Base-by-base conservation (phyloP, 768 basidiomycete genomes). In the Dentipellis fragilis region DNA sequence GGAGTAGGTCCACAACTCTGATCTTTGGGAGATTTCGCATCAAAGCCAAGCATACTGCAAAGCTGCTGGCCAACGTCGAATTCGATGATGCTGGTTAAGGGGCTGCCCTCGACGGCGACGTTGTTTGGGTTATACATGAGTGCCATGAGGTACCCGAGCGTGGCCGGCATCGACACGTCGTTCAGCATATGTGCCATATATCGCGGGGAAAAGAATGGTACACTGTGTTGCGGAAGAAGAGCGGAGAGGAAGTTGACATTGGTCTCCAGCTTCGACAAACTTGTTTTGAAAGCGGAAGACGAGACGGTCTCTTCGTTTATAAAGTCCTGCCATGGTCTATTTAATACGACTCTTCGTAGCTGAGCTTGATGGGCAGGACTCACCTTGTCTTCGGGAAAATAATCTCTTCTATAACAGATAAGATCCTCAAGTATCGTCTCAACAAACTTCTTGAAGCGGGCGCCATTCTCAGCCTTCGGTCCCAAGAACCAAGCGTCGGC, bases 111-210 rank as follows among this genome's bases (percentile, higher is more conserved):
- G 21, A 67, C 63, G 7, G 74, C 69, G 51, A 74, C 70, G 59
- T 78, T 76, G 65, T 78, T 77, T 7, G 69, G 75, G 58, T 78
- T 78, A 60, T 67, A 60, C 51, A 69, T 52, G 36, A 66, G 55
- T 10, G 60, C 62, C 47, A 63, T 52, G 4, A 67, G 47, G 21
- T 61, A 67, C 14, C 65, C 66, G 8, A 66, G 53, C 3, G 58
- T 66, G 2, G 62, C 60, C 0, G 66, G 66, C 56, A 68, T 63
- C 39, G 68, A 67, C 29, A 61, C 67, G 39, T 74, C 72, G 50
- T 68, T 65, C 38, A 54, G 58, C 73, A 76, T 74, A 59, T 75
- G 74, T 1, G 68, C 73, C 49, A 60, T 64, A 54, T 75, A 76
- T 12, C 74, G 69, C 9, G 70, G 72, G 11, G 69, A 71, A 54